Evolutionary conservation across 2,329 filamentous ascomycete genomes (phyloP), one percentile per base, ranked within the genome.

Genomic region (Cryphonectria nitschkei): DNA sequence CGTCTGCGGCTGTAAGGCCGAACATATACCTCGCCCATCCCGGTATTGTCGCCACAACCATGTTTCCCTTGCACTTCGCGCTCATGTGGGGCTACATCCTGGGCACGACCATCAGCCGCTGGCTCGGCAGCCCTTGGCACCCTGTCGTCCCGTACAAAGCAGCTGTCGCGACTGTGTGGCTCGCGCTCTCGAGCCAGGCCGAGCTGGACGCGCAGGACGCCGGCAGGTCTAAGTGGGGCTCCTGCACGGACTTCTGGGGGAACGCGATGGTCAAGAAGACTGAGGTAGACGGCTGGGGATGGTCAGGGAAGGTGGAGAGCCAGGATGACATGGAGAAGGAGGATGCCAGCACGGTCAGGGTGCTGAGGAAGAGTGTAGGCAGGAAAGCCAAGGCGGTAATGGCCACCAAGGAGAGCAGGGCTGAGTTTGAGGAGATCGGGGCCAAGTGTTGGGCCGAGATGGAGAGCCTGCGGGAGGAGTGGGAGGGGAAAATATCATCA

Each of bases 61-160:
- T 99, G 74, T 88, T 98, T 74, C 90, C 93, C 0, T 86, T 98
- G 9, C 87, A 89, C 66, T 85, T 87, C 74, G 84, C 94, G 74
- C 85, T 97, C 72, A 87, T 89, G 74, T 90, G 89, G 79, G 84
- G 87, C 72, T 96, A 96, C 87, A 81, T 88, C 66, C 77, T 88
- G 29, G 83, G 87, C 3, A 90, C 97, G 78, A 90, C 90, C 79
- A 60, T 97, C 22, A 89, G 89, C 19, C 92, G 95, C 74, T 90
- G 88, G 83, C 79, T 94, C 37, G 96, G 96, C 65, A 97, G 93
- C 2, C 93, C 93, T 14, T 99, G 96, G 96, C 95, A 98, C 79
- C 86, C 88, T 0, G 85, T 93, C 65, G 87, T 86, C n/a, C 86
- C 90, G 0, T 97, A 97, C 82, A 86, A 88, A 29, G 95, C 92